phyloP scores from a whole-genome alignment of 805 yeast genomes.

The Diddensiella caesifluorescens region DNA sequence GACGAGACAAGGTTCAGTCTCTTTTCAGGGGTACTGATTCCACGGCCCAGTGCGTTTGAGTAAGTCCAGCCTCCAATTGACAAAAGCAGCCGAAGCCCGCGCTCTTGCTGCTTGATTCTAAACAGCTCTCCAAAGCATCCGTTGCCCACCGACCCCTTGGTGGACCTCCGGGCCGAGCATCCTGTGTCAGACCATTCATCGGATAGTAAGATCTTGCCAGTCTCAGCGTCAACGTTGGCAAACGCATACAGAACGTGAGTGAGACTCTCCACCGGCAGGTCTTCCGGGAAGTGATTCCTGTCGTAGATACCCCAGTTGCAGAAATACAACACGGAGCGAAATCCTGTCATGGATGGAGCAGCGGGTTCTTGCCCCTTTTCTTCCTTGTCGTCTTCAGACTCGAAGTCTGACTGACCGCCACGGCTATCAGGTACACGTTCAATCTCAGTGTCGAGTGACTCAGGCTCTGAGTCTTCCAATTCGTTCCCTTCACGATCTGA shows the following conservation, averaged over 20 bases:
- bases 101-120: slow-evolving; percentile 39
- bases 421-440: no score
- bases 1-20: slow-evolving; percentile 46
- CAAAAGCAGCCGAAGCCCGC: slow-evolving; percentile 52
- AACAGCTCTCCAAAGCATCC: slow-evolving; percentile 52
- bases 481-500: no score
- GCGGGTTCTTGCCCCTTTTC: no score
- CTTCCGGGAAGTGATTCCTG: slow-evolving; percentile 52
- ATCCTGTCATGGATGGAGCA: no score
- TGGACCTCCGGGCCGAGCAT: slow-evolving; percentile 13
- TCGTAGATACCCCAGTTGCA: slow-evolving; percentile 60
- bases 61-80: slow-evolving; percentile 83
- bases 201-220: slow-evolving; percentile 50
- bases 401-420: no score
- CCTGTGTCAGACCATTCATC: slow-evolving; percentile 62
- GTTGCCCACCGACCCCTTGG: slow-evolving; percentile 21
- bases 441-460: no score
- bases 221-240: slow-evolving; percentile 46
- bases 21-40: slow-evolving; percentile 35
- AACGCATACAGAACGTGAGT: slow-evolving; percentile 80
- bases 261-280: slow-evolving; percentile 51
- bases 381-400: no score
- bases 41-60: slow-evolving; percentile 44
- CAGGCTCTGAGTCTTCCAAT: no score
- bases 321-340: slow-evolving; percentile 21